Base-by-base conservation (phyloP, 202 grass and related monocot genomes). In the Alloteropsis angusta region DNA sequence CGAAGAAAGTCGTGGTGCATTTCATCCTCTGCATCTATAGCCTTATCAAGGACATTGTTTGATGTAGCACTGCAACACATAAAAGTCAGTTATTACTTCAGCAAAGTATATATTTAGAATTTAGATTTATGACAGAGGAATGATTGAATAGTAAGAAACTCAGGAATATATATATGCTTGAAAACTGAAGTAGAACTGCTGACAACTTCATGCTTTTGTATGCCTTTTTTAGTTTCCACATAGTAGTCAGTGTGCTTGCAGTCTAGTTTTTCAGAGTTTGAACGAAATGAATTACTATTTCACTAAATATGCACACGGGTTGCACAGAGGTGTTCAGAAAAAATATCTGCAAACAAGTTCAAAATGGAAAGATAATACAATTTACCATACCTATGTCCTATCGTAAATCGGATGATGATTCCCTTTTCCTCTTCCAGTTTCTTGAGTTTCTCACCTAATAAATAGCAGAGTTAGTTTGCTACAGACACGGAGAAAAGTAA, bases 1-100 rank as follows among this genome's bases (percentile, higher is more conserved):
- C 96, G 86, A 52, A 99, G 88, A 74, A 99, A 99, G 65, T 99
- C 96, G 35, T 87, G 80, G 84, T 99, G 92, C 43, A 87, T 81
- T 68, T 88, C 82, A 60, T 99, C 90, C 80, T 99, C 92, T 0
- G 82, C 72, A 9, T 99, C 88, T 70, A 99, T 96, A 11, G 88
- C 90, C 82, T 89, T 91, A 78, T 99, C 96, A 60, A 99, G 83
- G 77, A 93, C 91, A 58, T 87, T 99, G 78, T 93, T 85, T 18
- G 90, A 84, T 91, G 88, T 89, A 71, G 90, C 84, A 74, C 96
- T 99, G 90, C 42, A 77, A 71, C 72, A 59, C 63, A 93, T 71
- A 52, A 67, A 85, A 18, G 84, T 1, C 10, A 42, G 10, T 65
- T 77, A 74, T 22, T 52, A 23, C 30, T 58, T 68, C 46, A 83